A percentile compares a stretch with the other conserved stretches of the same genome.
These are phyloP conservation scores for Wickerhamiella azymoides DNA, from an alignment of 805 yeast species.

Conservation along the genomic window DNA sequence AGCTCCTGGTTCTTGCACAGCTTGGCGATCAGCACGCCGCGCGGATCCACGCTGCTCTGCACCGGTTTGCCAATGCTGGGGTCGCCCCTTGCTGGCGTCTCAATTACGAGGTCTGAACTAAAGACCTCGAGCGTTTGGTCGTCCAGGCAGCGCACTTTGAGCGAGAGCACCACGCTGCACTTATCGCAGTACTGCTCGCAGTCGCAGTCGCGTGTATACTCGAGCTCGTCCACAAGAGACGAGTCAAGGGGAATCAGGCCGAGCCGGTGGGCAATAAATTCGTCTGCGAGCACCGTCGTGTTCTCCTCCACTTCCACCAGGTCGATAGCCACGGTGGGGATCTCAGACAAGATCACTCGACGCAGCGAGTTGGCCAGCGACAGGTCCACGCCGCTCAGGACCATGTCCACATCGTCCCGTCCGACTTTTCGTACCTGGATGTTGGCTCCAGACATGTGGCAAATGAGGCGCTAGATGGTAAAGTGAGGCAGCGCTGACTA, in stretches of 20 bases:
- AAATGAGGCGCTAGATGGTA: not conserved
- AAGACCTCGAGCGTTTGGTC: constrained; percentile 84
- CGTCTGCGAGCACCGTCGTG: constrained; percentile 93
- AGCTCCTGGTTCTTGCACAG: constrained; percentile 86
- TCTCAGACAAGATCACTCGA: constrained; percentile 87
- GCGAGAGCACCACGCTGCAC: constrained; percentile 76
- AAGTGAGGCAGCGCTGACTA: too few species aligned
- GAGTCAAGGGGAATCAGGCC: constrained; percentile 86
- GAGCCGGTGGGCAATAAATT: constrained; percentile 83
- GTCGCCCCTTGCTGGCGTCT: constrained; percentile 28
- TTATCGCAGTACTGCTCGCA: constrained; percentile 96
- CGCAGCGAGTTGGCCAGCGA: constrained; percentile 86
- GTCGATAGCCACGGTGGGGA: constrained; percentile 95
- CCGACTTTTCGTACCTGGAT: constrained; percentile 81
- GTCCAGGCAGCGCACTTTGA: constrained; percentile 79
- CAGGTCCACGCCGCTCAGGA: constrained; percentile 72
- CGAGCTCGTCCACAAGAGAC: constrained; percentile 66
- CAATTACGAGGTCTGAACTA: constrained; percentile 58
- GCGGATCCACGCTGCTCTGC: constrained; percentile 55
- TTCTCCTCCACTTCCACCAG: constrained; percentile 86
- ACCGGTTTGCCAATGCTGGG: constrained; percentile 66
- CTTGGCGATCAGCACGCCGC: constrained; percentile 86
- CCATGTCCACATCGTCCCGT: constrained; percentile 79
- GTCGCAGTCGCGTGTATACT: constrained; percentile 89
- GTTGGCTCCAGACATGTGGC: constrained; percentile 19